These are phyloP conservation scores for Aspergillus sp. DNA, from an alignment of 2,329 filamentous ascomycete genomes.

Conservation along the genomic window DNA sequence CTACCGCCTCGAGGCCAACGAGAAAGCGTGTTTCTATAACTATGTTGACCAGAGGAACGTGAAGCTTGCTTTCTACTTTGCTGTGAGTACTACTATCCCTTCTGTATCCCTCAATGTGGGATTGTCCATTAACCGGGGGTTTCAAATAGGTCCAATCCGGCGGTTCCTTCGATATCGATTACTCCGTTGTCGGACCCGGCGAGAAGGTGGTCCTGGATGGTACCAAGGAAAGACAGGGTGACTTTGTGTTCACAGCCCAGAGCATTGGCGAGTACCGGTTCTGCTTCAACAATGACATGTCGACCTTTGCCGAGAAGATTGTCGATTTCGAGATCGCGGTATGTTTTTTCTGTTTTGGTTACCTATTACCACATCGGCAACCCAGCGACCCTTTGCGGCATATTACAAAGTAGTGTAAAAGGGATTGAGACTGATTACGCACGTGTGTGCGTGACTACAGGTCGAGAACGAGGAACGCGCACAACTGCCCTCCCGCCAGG, in stretches of 20 bases:
- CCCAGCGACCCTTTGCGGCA: not conserved
- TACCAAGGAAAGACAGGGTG: constrained; percentile 88
- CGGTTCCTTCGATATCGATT: constrained; percentile 96
- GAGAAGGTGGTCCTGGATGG: constrained; percentile 82
- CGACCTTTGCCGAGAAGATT: constrained; percentile 93
- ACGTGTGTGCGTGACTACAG: constrained; percentile 46
- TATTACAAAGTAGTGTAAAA: not conserved
- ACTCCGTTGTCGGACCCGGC: constrained; percentile 78
- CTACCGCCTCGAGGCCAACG: constrained; percentile 85
- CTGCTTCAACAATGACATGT: constrained; percentile 99
- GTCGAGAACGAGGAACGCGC: constrained; percentile 87
- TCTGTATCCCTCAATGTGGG: not conserved
- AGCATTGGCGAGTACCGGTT: constrained; percentile 88
- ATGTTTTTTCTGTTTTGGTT: constrained; percentile 38
- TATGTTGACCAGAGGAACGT: constrained; percentile 73
- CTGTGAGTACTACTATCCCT: constrained; percentile 60
- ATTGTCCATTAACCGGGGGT: not conserved
- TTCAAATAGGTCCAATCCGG: constrained; percentile 83
- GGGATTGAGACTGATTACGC: not conserved
- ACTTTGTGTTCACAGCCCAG: constrained; percentile 96
- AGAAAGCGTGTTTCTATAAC: constrained; percentile 94
- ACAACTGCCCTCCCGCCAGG: constrained; percentile 82
- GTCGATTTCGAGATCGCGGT: constrained; percentile 98
- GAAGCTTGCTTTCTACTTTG: constrained; percentile 98
- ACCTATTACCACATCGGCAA: not conserved